These are phyloP conservation scores for Podila epicladia DNA, from an alignment of 192 early-diverging fungal species.

Conservation along the genomic window DNA sequence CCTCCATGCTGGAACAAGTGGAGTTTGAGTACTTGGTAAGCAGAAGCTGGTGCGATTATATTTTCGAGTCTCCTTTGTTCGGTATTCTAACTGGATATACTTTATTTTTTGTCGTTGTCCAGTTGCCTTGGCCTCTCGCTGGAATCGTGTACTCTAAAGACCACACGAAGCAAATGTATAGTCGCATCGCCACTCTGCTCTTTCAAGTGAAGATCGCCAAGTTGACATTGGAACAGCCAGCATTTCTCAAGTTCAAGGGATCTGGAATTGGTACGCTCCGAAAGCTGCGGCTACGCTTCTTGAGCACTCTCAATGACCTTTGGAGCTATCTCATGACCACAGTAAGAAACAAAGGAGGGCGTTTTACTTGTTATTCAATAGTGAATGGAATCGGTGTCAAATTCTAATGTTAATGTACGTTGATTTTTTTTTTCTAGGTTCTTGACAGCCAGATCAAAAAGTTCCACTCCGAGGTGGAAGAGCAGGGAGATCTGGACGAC, in stretches of 20 bases:
- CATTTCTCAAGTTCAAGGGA: conserved; percentile 29
- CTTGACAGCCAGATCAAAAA: conserved; percentile 31
- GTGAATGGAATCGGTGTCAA: neutral
- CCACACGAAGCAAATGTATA: conserved; percentile 28
- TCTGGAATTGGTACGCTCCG: conserved; percentile 10
- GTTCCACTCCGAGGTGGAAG: conserved; percentile 22
- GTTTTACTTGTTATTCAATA: neutral
- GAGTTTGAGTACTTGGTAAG: conserved; percentile 46
- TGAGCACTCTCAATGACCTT: conserved; percentile 34
- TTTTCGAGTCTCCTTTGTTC: neutral
- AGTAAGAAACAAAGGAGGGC: conserved; percentile 4
- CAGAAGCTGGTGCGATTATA: neutral
- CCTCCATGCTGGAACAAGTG: conserved; percentile 17
- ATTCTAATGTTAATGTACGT: neutral
- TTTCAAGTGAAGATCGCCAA: conserved; percentile 41
- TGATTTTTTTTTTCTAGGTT: conserved; percentile 5
- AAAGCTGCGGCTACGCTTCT: conserved; percentile 28
- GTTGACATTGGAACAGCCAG: conserved; percentile 18
- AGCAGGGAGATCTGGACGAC: conserved; percentile 35
- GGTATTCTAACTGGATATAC: neutral
- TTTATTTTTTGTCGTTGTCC: neutral
- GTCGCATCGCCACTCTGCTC: conserved; percentile 31
- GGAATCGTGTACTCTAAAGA: conserved; percentile 29
- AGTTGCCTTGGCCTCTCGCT: conserved; percentile 42
- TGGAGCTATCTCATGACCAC: conserved; percentile 52